Base-by-base conservation (phyloP, 768 basidiomycete genomes). In the Suillus brevipes region DNA sequence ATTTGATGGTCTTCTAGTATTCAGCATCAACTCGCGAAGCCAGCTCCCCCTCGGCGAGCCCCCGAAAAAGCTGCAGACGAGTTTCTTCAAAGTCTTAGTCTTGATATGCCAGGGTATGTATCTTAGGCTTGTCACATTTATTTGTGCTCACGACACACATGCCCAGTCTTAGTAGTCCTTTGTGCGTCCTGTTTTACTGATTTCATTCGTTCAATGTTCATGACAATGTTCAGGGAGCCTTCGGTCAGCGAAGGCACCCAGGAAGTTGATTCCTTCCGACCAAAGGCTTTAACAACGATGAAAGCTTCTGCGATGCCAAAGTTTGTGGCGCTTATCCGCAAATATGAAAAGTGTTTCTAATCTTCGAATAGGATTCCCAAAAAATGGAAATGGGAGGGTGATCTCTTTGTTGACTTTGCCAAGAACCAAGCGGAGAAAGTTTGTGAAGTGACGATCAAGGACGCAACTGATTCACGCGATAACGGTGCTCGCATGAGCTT, bases 381-480 rank as follows among this genome's bases (percentile, higher is more conserved):
- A 71, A 84, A 84, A 61, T 91, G 85, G 85, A 86, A 80, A 67
- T 91, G 90, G 90, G 76, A 80, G 43, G 89, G 89, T 28, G 76
- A 83, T 25, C 76, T 90, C 36, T 79, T 81, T 62, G 78, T 84
- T 25, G 78, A 77, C 31, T 74, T 74, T 3, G 73, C 73, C 23
- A 71, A 75, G 6, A 77, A 76, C 25, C 74, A 75, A 28, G 72
- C 78, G 34, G 80, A 86, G 62, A 74, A 74, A 8, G 68, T 88
- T 0, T 88, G 88, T 75, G 77, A 83, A 42, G 80, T 85, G 37
- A 72, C 71, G 2, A 74, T 91, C 52, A 74, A 76, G 60, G 84
- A 88, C 43, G 71, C 80, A 4, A 78, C 80, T 12, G 80, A 83
- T 31, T 76, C 76, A 16, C 69, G 74, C 23, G 73, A 76, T 31